Conservation (phyloP, 805 yeast species). For the Isabelozyma pseudorhagii region DNA sequence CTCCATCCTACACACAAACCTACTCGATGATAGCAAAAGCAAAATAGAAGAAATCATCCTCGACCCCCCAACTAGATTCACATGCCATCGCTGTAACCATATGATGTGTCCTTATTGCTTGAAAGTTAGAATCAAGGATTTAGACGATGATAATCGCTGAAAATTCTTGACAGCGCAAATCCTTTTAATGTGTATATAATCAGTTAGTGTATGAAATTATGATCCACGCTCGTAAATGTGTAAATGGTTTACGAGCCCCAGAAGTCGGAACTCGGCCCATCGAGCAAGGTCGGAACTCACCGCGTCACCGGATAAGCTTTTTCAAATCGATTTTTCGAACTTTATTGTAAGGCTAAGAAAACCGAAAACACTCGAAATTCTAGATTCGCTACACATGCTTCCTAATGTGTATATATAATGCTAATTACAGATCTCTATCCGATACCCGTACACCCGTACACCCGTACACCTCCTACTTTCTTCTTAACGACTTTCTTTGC, state of each 20-base stretch:
- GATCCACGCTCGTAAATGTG: neutral
- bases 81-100: slow-evolving; percentile 36
- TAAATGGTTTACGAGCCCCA: too few relatives aligned
- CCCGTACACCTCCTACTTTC: slow-evolving; percentile 15
- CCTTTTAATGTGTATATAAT: neutral
- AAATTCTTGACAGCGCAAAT: neutral
- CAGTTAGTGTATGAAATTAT: neutral
- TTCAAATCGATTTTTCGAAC: too few relatives aligned
- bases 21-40: neutral
- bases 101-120: slow-evolving; percentile 44
- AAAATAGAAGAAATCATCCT: slow-evolving; percentile 16
- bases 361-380: too few relatives aligned
- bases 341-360: too few relatives aligned
- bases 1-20: neutral
- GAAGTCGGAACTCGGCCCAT: too few relatives aligned
- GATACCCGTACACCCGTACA: neutral
- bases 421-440: too few relatives aligned
- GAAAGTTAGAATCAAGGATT: slow-evolving; percentile 30
- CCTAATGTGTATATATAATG: too few relatives aligned
- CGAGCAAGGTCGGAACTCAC: too few relatives aligned
- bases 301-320: too few relatives aligned
- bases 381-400: too few relatives aligned
- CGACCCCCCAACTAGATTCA: slow-evolving; percentile 30
- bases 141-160: slow-evolving; percentile 6
- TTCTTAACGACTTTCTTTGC: slow-evolving; percentile 35